Conservation (phyloP, 2,329 filamentous ascomycete genomes). For the Colletotrichum eleusines region DNA sequence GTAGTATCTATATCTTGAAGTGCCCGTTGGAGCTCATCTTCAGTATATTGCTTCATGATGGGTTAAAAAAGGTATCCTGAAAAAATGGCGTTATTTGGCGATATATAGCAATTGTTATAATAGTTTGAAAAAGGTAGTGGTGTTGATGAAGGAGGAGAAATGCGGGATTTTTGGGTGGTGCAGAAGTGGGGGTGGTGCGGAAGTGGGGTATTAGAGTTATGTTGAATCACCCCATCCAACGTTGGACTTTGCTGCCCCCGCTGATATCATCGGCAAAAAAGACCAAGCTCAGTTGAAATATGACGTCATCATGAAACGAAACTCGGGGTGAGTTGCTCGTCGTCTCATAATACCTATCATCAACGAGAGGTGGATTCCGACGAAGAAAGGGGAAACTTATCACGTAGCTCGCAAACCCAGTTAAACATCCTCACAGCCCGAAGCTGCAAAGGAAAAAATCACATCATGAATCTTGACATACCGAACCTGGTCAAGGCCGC, state of each 20-base stretch:
- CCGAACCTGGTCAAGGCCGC: constrained; percentile 49
- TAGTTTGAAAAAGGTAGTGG: too few relatives aligned
- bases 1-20: too few relatives aligned
- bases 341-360: not conserved
- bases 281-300: not conserved
- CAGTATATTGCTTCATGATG: too few relatives aligned
- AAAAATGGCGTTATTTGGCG: too few relatives aligned
- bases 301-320: constrained; percentile 31
- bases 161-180: too few relatives aligned
- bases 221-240: not conserved
- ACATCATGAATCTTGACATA: constrained; percentile 46
- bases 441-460: not conserved
- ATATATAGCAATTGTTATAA: too few relatives aligned
- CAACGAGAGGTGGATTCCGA: not conserved
- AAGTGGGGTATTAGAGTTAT: too few relatives aligned
- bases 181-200: too few relatives aligned
- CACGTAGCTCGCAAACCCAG: not conserved
- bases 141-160: too few relatives aligned
- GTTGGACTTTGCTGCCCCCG: not conserved
- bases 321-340: constrained; percentile 1
- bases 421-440: not conserved
- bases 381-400: accelerated
- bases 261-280: constrained; percentile 16
- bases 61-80: too few relatives aligned
- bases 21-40: too few relatives aligned